Base-by-base conservation (phyloP, 805 yeast species). In the Kodamaea kaohsiungensis region DNA sequence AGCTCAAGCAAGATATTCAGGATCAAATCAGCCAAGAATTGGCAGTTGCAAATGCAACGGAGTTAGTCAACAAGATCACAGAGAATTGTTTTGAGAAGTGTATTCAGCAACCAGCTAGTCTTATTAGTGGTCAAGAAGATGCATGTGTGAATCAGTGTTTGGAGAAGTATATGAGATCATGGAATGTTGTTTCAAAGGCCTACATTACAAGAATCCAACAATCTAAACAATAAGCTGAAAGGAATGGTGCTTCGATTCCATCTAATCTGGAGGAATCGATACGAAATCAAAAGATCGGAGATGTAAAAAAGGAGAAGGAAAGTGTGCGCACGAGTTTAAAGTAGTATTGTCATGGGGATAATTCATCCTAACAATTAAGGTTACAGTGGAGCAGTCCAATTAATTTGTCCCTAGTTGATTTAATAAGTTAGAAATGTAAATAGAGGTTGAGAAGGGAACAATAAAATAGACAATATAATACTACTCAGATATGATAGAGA, bases 41-140 rank as follows among this genome's bases (percentile, higher is more conserved):
- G 58, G 97, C 97, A 1, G 82, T 90, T n/a, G 95, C 92, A 16
- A 89, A 91, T 70, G 97, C 96, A 37, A 87, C 93, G 1, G 92
- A 89, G 64, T 76, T 92, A 52, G 96, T 91, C 33, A 88, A 86
- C 72, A 87, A 89, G 63, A 81, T 90, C 67, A 87, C 96, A 10
- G 91, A 86, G 61, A 88, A 89, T 76, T 92, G 98, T 70, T 92
- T 88, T 69, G 87, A 87, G 48, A 83, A 85, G 68, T 92, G 98
- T 71, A 76, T 89, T 48, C 69, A 69, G 13, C 77, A 76, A 43
- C 96, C 96, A 15, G 83, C 84, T 40, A 63, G 79, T 17, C 59
- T 73, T 12, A 65, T 84, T 53, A 69, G 75, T 49, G 60, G 76
- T 1, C 78, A 73, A 6, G 91, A 91, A 63, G 82, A 83, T 53